These are phyloP conservation scores for Acidiella bohemica DNA, from an alignment of 495 filamentous ascomycete genomes.

Conservation along the genomic window DNA sequence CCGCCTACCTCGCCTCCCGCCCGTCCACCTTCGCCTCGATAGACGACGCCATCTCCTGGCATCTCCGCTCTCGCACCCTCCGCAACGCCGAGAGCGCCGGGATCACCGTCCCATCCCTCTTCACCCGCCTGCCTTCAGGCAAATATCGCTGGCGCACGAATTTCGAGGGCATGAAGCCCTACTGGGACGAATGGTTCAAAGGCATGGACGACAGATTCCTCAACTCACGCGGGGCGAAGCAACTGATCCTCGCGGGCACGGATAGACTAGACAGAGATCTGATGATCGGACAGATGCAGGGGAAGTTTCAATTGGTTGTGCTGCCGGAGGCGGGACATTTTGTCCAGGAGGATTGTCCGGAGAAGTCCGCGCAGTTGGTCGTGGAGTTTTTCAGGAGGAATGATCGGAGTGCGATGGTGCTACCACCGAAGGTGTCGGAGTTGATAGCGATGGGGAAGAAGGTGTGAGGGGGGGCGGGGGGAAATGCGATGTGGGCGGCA, in stretches of 20 bases:
- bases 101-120: constrained; percentile 73
- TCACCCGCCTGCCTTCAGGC: constrained; percentile 37
- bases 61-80: constrained; percentile 78
- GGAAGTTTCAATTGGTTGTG: constrained; percentile 94
- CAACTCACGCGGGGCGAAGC: constrained; percentile 67
- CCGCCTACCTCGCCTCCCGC: constrained; percentile 73
- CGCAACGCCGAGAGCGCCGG: constrained; percentile 68
- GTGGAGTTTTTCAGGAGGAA: constrained; percentile 88
- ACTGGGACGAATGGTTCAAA: constrained; percentile 89
- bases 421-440: constrained; percentile 79
- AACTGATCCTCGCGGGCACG: constrained; percentile 83
- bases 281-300: constrained; percentile 97
- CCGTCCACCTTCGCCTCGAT: constrained; percentile 63
- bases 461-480: constrained; percentile 21
- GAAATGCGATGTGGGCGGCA: no score
- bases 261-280: constrained; percentile 88
- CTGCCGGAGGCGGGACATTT: constrained; percentile 94
- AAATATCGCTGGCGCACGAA: constrained; percentile 80
- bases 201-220: constrained; percentile 85
- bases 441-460: constrained; percentile 36
- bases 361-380: constrained; percentile 59
- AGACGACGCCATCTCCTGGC: constrained; percentile 80
- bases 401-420: constrained; percentile 65
- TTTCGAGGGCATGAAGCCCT: constrained; percentile 68
- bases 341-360: constrained; percentile 85